These are phyloP conservation scores for Leavenworthia alabamica DNA, from an alignment of 345 rosid genomes.

Conservation along the genomic window DNA sequence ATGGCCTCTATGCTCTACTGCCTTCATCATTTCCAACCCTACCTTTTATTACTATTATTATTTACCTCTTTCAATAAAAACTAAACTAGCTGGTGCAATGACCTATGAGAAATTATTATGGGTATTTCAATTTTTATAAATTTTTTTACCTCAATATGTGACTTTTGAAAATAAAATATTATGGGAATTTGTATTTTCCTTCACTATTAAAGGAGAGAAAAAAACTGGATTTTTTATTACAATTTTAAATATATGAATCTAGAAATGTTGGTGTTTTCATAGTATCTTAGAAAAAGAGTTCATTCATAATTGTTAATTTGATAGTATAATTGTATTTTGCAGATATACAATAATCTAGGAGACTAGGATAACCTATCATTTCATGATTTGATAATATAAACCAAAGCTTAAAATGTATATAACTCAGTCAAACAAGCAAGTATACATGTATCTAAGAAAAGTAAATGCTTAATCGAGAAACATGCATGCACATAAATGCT, in stretches of 20 bases:
- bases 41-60: background rate
- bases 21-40: conserved; percentile 20
- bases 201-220: background rate
- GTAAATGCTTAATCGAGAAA: background rate
- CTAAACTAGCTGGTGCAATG: background rate
- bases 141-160: too few species aligned
- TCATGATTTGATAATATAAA: background rate
- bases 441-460: background rate
- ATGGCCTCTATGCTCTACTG: conserved; percentile 23
- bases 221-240: background rate
- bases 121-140: background rate
- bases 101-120: background rate
- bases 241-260: background rate
- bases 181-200: background rate
- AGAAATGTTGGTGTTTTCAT: background rate
- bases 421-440: background rate
- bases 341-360: background rate
- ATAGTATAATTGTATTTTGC: background rate
- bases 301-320: background rate
- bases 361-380: background rate
- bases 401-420: background rate
- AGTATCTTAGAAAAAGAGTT: background rate
- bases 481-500: background rate
- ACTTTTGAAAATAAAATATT: background rate
- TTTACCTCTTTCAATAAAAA: background rate